Conservation (phyloP, 352 stramenopile species). For the Peronospora belbahrii region DNA sequence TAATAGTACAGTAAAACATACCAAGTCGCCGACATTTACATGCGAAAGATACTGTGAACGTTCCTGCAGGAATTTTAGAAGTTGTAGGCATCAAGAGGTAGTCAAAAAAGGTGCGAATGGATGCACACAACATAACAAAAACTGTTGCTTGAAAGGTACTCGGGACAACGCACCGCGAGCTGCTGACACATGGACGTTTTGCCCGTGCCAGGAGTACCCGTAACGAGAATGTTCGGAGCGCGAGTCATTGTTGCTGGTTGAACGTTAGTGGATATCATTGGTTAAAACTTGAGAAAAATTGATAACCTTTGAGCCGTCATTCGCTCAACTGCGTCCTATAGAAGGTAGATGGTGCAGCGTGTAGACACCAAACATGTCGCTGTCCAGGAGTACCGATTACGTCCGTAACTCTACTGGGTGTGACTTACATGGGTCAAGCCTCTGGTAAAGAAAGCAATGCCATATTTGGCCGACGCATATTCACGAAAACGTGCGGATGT, state of each 20-base stretch:
- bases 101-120: slow-evolving; percentile 3
- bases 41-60: slow-evolving; percentile 79
- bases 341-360: too few species aligned
- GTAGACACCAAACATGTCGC: too few species aligned
- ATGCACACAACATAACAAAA: slow-evolving; percentile 1
- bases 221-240: slow-evolving; percentile 94
- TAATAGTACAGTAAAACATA: slow-evolving; percentile 13
- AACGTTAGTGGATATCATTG: slow-evolving; percentile 7
- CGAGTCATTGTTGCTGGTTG: slow-evolving; percentile 30
- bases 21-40: slow-evolving; percentile 93
- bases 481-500: too few species aligned
- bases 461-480: too few species aligned
- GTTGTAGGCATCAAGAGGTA: slow-evolving; percentile 5
- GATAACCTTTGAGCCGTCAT: too few species aligned
- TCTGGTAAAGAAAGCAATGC: too few species aligned
- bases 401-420: too few species aligned
- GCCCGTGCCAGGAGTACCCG: slow-evolving; percentile 93
- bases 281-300: background rate
- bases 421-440: too few species aligned
- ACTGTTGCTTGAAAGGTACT: background rate
- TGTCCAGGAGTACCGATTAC: too few species aligned
- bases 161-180: slow-evolving; percentile 54
- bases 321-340: too few species aligned
- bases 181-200: slow-evolving; percentile 93
- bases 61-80: slow-evolving; percentile 34